phyloP scores from a whole-genome alignment of 257 asterid species.

The Buddleja alternifolia region DNA sequence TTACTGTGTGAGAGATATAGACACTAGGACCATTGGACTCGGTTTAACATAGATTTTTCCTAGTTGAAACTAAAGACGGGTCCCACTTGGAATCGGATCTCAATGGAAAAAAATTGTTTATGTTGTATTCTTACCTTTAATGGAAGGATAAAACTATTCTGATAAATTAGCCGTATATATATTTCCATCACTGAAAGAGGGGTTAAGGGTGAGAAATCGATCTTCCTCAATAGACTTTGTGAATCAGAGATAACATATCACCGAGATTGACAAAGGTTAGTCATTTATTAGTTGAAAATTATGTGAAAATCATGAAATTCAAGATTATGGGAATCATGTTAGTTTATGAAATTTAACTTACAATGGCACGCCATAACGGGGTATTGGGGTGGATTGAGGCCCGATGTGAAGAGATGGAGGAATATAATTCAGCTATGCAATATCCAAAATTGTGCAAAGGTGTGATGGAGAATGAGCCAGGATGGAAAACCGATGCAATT shows the following conservation, averaged over 20 bases:
- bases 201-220: constrained; percentile 75
- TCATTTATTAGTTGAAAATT: constrained; percentile 56
- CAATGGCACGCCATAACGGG: constrained; percentile 94
- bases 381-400: constrained; percentile 91
- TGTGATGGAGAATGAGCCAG: constrained; percentile 74
- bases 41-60: too few relatives aligned
- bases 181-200: too few relatives aligned
- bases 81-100: constrained; percentile 53
- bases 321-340: too few relatives aligned
- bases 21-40: too few relatives aligned
- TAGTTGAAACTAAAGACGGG: constrained; percentile 61
- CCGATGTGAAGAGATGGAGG: constrained; percentile 67
- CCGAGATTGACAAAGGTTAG: constrained; percentile 65
- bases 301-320: constrained; percentile 74
- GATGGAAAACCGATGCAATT: constrained; percentile 71
- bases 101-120: constrained; percentile 47
- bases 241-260: too few relatives aligned
- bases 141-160: constrained; percentile 78
- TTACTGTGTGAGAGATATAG: too few relatives aligned
- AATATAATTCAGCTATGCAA: constrained; percentile 65
- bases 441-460: constrained; percentile 69
- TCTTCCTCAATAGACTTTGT: constrained; percentile 30
- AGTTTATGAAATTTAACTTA: too few relatives aligned
- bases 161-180: constrained; percentile 72
- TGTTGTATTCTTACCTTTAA: constrained; percentile 68